A percentile compares a stretch with the other conserved stretches of the same genome.
Conservation (phyloP, 257 asterid genomes). For the Capsicum chinense region DNA sequence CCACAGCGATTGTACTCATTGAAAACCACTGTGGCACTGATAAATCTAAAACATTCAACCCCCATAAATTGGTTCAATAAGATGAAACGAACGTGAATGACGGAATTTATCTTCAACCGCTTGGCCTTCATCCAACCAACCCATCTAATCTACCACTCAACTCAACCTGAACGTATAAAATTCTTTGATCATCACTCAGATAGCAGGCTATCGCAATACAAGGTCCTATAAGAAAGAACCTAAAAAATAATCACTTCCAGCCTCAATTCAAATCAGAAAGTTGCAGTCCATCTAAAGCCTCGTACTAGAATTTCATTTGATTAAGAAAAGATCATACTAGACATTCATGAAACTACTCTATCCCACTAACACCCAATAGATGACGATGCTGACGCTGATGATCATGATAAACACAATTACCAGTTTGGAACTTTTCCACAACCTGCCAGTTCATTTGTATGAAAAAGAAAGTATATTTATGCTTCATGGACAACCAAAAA, state of each 20-base stretch:
- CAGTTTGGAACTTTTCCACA: conserved; percentile 2
- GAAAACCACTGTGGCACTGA: not conserved
- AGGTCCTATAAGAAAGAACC: conserved; percentile 3
- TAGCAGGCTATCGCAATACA: not conserved
- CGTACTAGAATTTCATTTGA: conserved; percentile 1
- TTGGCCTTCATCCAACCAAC: not conserved
- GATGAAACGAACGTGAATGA: conserved; percentile 17
- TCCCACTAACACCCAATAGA: not conserved
- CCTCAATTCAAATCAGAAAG: conserved; percentile 12
- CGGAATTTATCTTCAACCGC: not conserved
- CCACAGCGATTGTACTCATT: not conserved
- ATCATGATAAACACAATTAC: not conserved
- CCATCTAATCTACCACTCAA: not conserved
- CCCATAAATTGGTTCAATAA: conserved; percentile 5
- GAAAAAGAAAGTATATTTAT: not conserved
- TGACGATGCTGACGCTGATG: not conserved
- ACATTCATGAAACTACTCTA: conserved; percentile 8
- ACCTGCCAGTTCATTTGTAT: conserved; percentile 12
- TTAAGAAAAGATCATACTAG: not conserved
- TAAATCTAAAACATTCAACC: conserved; percentile 10
- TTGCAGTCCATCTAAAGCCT: not conserved
- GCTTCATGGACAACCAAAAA: conserved; percentile 5
- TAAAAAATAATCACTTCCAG: not conserved
- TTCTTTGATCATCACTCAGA: not conserved
- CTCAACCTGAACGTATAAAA: conserved; percentile 3